phyloP scores from a whole-genome alignment of 192 early-diverging fungal genomes.

The Coemansia erecta region DNA sequence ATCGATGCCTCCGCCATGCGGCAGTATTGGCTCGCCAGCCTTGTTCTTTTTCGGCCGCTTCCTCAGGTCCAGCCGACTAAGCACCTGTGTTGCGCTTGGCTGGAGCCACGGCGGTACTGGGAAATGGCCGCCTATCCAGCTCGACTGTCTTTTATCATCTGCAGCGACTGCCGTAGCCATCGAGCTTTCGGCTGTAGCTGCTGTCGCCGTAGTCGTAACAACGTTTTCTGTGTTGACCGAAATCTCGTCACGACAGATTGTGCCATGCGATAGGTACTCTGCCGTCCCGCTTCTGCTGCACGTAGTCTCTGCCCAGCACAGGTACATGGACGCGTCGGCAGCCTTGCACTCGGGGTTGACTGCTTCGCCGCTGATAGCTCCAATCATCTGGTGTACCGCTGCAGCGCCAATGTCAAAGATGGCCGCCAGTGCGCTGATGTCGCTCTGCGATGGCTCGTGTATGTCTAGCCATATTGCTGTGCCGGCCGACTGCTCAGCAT shows the following conservation, averaged over 20 bases:
- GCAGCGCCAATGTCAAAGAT: constrained; percentile 35
- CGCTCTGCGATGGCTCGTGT: constrained; percentile 14
- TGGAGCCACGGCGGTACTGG: constrained; percentile 49
- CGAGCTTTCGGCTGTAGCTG: neutral
- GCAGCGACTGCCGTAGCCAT: neutral
- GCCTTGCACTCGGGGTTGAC: constrained; percentile 21
- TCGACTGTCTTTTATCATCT: neutral
- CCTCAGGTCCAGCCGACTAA: constrained; percentile 20
- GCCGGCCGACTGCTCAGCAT: neutral
- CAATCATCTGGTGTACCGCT: constrained; percentile 6
- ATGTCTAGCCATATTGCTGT: constrained; percentile 40
- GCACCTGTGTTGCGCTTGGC: constrained; percentile 48
- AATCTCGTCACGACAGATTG: constrained; percentile 1
- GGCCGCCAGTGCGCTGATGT: constrained; percentile 28
- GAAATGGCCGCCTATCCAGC: constrained; percentile 34
- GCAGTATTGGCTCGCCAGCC: neutral
- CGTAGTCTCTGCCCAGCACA: constrained; percentile 44
- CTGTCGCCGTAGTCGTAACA: neutral
- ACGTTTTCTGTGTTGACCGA: neutral
- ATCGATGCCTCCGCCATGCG: constrained; percentile 13
- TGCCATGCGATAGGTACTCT: constrained; percentile 26
- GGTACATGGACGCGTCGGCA: constrained; percentile 23
- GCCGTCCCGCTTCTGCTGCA: constrained; percentile 8
- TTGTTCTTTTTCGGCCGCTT: constrained; percentile 4
- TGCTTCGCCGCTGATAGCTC: neutral